These are phyloP conservation scores for Xylariaceae sp. DNA, from an alignment of 2,329 filamentous ascomycete species.

Conservation along the genomic window DNA sequence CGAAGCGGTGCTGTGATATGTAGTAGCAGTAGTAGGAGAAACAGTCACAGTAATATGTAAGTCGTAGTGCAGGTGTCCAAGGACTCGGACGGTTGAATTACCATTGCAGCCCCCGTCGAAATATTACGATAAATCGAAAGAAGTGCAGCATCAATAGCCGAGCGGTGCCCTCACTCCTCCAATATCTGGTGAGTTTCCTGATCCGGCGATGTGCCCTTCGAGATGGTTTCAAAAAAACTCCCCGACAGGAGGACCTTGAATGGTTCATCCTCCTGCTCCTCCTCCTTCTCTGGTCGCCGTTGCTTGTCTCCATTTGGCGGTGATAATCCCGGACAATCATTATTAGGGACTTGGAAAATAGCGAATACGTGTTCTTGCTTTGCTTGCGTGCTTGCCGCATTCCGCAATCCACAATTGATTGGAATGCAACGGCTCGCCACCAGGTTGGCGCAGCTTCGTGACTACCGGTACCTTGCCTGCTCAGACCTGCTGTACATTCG, in stretches of 20 bases:
- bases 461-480: no score
- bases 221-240: constrained; percentile 20
- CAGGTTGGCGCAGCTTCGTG: constrained; percentile 1
- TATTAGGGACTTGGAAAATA: constrained; percentile 7
- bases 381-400: constrained; percentile 3
- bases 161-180: constrained; percentile 9
- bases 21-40: neutral
- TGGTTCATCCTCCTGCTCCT: no score
- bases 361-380: constrained; percentile 7
- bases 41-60: neutral
- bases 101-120: neutral
- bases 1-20: no score
- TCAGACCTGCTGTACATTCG: constrained; percentile 3
- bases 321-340: no score
- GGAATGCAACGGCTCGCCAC: constrained; percentile 19
- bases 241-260: constrained; percentile 4
- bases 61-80: neutral
- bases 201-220: constrained; percentile 11
- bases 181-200: constrained; percentile 18
- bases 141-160: neutral
- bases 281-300: no score
- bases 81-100: neutral
- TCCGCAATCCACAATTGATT: constrained; percentile 8
- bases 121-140: neutral
- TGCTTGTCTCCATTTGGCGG: no score